Percentiles rank a stretch among this genome's conserved stretches.
Evolutionary conservation across 1,284 basidiomycete species (phyloP).

Genomic region (Leccinum fallax): DNA sequence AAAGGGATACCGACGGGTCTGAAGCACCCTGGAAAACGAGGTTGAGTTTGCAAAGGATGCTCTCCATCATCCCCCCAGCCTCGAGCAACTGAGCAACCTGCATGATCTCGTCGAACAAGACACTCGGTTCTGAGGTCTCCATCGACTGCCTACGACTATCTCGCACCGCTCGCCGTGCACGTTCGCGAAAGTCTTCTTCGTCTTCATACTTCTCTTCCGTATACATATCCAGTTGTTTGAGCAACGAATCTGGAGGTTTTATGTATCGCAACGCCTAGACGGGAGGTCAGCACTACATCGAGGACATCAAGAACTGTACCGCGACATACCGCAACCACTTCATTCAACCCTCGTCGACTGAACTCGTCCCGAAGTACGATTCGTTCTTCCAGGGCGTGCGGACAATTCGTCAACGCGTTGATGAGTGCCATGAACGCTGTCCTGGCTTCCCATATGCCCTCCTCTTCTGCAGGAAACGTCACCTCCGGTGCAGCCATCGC

Average conservation of each 20-base stretch:
- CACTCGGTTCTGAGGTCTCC: constrained; percentile 50
- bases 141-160: constrained; percentile 38
- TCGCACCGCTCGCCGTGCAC: constrained; percentile 49
- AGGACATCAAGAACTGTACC: not conserved
- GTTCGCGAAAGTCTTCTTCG: constrained; percentile 79
- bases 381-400: constrained; percentile 78
- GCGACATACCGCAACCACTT: constrained; percentile 74
- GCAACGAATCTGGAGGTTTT: constrained; percentile 71
- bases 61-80: constrained; percentile 18
- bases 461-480: constrained; percentile 51
- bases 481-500: constrained; percentile 39
- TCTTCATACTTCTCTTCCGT: constrained; percentile 89
- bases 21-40: constrained; percentile 61
- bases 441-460: constrained; percentile 81
- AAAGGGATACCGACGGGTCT: constrained; percentile 53
- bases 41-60: constrained; percentile 39
- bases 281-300: not conserved
- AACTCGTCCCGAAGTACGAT: constrained; percentile 82
- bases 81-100: constrained; percentile 50
- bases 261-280: constrained; percentile 71
- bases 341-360: constrained; percentile 77
- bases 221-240: constrained; percentile 78
- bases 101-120: constrained; percentile 57
- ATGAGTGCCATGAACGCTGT: constrained; percentile 76
- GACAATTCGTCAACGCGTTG: constrained; percentile 80